Evolutionary conservation across 1,284 basidiomycete genomes (phyloP).

Genomic region (Chiua sp.): DNA sequence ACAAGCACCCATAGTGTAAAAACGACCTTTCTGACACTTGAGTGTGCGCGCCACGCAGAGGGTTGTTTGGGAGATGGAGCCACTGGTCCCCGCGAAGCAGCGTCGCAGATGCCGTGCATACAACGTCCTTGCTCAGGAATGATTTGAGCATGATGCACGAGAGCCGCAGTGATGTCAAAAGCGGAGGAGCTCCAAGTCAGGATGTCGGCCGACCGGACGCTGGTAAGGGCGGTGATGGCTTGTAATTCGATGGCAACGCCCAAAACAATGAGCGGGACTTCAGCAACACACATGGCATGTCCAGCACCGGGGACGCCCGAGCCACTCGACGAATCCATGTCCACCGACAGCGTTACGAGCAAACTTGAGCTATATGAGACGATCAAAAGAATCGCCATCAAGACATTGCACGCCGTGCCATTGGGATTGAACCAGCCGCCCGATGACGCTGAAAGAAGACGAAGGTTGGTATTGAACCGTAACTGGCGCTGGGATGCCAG

Average conservation of each 20-base stretch:
- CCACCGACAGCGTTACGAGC: conserved; percentile 27
- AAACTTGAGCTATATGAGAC: conserved; percentile 32
- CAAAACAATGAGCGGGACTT: conserved; percentile 36
- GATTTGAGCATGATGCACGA: conserved; percentile 34
- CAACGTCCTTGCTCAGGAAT: conserved; percentile 18
- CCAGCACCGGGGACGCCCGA: conserved; percentile 2
- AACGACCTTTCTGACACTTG: conserved; percentile 22
- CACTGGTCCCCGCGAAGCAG: conserved; percentile 12
- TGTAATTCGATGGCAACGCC: conserved; percentile 29
- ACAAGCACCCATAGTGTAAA: conserved; percentile 29
- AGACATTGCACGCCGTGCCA: conserved; percentile 25
- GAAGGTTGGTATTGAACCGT: conserved; percentile 39
- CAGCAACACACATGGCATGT: conserved; percentile 24
- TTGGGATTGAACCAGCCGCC: conserved; percentile 25
- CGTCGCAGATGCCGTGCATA: conserved; percentile 27
- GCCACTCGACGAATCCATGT: conserved; percentile 22
- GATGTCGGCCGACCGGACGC: conserved; percentile 23
- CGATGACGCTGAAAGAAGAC: conserved; percentile 31
- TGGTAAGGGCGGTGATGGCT: conserved; percentile 26
- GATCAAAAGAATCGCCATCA: conserved; percentile 36
- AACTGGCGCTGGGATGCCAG: conserved; percentile 31
- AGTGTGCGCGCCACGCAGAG: conserved; percentile 36
- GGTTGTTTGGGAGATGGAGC: conserved; percentile 23
- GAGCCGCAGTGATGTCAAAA: conserved; percentile 37
- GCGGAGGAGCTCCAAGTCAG: conserved; percentile 40